Conservation (phyloP, 2,329 filamentous ascomycete genomes). For the Claviceps spartinae region DNA sequence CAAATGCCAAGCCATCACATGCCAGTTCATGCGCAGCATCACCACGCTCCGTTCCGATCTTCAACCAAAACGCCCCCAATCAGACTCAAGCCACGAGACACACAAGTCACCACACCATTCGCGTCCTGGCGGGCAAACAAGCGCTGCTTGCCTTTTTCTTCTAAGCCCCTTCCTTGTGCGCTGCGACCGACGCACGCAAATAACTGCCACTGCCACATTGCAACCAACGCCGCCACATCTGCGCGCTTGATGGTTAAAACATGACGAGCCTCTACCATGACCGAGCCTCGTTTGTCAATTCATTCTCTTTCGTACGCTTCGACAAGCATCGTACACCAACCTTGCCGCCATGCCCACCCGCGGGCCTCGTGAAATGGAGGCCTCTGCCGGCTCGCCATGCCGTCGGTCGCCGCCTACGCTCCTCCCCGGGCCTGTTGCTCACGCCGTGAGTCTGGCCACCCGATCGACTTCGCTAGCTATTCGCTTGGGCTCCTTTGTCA, state of each 20-base stretch:
- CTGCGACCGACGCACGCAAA: no score
- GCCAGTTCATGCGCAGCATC: not conserved
- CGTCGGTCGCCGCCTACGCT: conserved; percentile 30
- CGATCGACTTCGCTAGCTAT: conserved; percentile 45
- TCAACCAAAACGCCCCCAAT: not conserved
- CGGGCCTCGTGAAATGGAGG: conserved; percentile 4
- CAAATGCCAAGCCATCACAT: not conserved
- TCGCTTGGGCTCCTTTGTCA: conserved; percentile 37
- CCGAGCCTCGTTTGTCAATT: not conserved
- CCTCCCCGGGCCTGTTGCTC: conserved; percentile 43
- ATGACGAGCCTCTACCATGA: no score
- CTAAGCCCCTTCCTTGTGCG: not conserved
- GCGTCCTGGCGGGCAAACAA: not conserved
- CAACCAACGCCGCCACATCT: no score
- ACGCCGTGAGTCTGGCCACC: conserved; percentile 45
- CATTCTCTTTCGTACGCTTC: not conserved
- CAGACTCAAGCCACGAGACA: not conserved
- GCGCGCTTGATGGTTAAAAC: no score
- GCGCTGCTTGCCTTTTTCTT: not conserved
- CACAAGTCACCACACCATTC: not conserved
- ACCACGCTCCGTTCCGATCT: not conserved
- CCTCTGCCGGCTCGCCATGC: conserved; percentile 7
- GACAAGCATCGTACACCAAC: not conserved
- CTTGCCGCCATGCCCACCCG: conserved; percentile 1
- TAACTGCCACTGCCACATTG: no score